Evolutionary conservation across 352 stramenopile species (phyloP), one percentile per base, ranked within the genome.

Genomic region (Phytophthora meadii): DNA sequence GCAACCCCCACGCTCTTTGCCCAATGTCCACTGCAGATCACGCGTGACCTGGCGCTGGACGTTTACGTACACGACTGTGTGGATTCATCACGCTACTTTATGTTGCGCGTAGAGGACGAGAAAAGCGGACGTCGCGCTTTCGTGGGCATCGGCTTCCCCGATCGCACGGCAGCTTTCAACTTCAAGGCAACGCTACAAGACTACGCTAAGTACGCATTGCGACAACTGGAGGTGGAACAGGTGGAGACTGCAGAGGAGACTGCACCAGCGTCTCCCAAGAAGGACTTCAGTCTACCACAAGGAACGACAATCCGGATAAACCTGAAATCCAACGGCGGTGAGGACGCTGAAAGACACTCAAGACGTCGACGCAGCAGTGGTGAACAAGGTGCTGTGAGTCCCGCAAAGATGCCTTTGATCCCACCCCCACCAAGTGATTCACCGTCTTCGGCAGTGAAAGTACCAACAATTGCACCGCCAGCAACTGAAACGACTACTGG

Each of bases 81-180:
- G 47, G 88, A 96, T 64, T 94, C 88, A 51, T 96, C 88, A 49
- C 84, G 88, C 27, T 96, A 96, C 69, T 96, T 96, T 34, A 93
- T 96, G 82, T 30, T 96, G 15, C 88, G 88, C 53, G 80, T 94
- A 51, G 87, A 93, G 55, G 88, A 96, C 65, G 83, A 90, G 53
- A 57, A 74, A 37, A 93, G 77, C 17, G 79, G 83, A 34, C 85
- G 86, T 27, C 80, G 82, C 50, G 88, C 86, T 42, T 96, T 92
- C 54, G 65, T 96, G 5, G 88, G 88, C 46, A 76, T 94, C 17
- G 88, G 88, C 48, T 94, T 94, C 41, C 83, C 88, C 0, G 84
- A 94, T 61, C 83, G 88, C 34, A 65, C 85, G 5, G 78, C 64
- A 15, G 88, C 88, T 10, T 94, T 96, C 56, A 93, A 96, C 68